These are phyloP conservation scores for Alloascoidea hylecoeti DNA, from an alignment of 805 yeast genomes.

Conservation along the genomic window DNA sequence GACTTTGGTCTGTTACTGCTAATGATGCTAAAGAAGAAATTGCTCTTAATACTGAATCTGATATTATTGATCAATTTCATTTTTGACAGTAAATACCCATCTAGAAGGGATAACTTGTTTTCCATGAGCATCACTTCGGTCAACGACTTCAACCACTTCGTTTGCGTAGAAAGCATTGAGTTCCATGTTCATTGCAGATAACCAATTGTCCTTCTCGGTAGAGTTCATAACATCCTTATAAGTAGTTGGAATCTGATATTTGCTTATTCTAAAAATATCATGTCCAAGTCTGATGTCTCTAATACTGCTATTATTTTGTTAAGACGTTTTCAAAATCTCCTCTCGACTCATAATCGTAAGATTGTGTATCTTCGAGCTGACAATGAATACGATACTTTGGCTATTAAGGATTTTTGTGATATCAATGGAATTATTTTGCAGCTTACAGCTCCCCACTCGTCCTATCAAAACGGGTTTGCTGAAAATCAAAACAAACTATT, in stretches of 20 bases:
- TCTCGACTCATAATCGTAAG: background rate
- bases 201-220: background rate
- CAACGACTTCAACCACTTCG: background rate
- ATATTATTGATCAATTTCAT: background rate
- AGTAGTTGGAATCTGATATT: no score
- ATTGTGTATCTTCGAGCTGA: background rate
- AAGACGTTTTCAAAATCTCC: background rate
- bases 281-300: constrained; percentile 1
- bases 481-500: background rate
- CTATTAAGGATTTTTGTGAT: background rate
- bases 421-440: background rate
- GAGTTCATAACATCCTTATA: background rate
- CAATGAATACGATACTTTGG: background rate
- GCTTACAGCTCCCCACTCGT: constrained; percentile 1
- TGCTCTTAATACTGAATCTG: no score
- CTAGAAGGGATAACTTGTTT: background rate
- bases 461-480: constrained; percentile 1
- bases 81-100: background rate
- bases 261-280: background rate
- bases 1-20: no score
- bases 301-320: background rate
- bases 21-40: no score
- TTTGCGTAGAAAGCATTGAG: background rate
- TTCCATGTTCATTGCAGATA: background rate
- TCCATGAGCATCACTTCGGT: background rate